Evolutionary conservation across 805 yeast genomes (phyloP).

Genomic region (Candida alai): DNA sequence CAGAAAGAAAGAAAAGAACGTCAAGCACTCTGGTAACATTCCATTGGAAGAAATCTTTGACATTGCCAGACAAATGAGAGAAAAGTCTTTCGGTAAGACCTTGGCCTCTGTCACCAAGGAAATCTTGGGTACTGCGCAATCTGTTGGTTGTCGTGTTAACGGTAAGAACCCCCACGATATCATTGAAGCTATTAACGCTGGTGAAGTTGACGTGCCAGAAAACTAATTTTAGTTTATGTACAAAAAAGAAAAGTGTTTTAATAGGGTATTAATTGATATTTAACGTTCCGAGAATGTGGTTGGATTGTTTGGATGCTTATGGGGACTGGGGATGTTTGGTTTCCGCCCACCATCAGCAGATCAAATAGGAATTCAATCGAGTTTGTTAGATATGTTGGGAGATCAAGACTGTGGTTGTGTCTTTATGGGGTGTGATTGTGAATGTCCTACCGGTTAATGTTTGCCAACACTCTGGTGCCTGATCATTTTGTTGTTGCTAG

Average conservation of each 20-base stretch:
- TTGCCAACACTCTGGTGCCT: conserved; percentile 95
- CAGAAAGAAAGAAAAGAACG: conserved; percentile 99
- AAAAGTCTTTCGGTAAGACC: conserved; percentile 96
- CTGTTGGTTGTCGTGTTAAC: conserved; percentile 99
- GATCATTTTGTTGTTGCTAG: conserved; percentile 29
- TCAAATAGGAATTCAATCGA: too few species aligned
- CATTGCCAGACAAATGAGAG: conserved; percentile 96
- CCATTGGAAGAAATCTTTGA: conserved; percentile 94
- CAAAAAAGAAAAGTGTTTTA: conserved; percentile 17
- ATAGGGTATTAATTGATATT: conserved; percentile 31
- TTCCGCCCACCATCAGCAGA: too few species aligned
- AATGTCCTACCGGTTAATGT: conserved; percentile 28
- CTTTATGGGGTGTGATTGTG: conserved; percentile 1
- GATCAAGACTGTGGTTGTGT: too few species aligned
- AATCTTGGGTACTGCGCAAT: conserved; percentile 99
- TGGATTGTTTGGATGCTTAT: too few species aligned
- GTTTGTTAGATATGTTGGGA: too few species aligned
- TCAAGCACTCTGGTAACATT: conserved; percentile 98
- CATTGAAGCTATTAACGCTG: conserved; percentile 97
- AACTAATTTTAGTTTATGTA: conserved; percentile 50
- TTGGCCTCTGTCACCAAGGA: conserved; percentile 97
- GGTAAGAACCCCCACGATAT: conserved; percentile 99
- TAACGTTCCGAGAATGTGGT: conserved; percentile 8
- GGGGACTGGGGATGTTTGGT: too few species aligned
- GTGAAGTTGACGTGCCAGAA: conserved; percentile 93